Conservation (phyloP, 1,284 basidiomycete genomes). For the Trichosporon asahii region DNA sequence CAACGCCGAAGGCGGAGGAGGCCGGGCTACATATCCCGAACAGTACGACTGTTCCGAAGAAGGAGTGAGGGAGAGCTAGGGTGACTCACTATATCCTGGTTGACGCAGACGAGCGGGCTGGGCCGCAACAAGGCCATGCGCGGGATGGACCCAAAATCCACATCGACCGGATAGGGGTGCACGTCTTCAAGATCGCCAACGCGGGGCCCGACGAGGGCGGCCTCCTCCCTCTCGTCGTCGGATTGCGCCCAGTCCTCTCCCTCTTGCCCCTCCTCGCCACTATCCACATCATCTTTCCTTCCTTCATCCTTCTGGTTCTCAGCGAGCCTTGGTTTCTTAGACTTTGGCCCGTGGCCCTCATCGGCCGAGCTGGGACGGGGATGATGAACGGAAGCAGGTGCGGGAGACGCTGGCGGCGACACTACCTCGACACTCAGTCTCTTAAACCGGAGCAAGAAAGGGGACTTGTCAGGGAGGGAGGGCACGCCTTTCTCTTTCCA, state of each 20-base stretch:
- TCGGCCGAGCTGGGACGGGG: too few species aligned
- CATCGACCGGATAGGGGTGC: conserved; percentile 30
- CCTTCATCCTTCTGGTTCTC: not conserved
- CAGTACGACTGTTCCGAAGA: too few species aligned
- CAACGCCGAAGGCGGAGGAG: not conserved
- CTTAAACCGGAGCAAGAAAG: conserved; percentile 22
- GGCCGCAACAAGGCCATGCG: conserved; percentile 36
- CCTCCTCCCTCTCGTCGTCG: conserved; percentile 12
- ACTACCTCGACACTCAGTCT: conserved; percentile 14
- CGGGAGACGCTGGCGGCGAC: not conserved
- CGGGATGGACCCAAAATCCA: conserved; percentile 41
- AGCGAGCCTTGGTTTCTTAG: too few species aligned
- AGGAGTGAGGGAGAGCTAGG: too few species aligned
- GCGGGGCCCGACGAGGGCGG: not conserved
- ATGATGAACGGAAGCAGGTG: too few species aligned
- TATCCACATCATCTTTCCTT: not conserved
- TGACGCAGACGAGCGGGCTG: conserved; percentile 44
- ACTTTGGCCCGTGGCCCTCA: too few species aligned
- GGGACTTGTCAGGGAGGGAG: conserved; percentile 21
- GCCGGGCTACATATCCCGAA: too few species aligned
- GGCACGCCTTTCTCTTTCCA: not conserved
- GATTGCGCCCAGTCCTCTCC: not conserved
- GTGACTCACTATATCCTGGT: conserved; percentile 49
- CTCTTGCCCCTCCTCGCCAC: not conserved
- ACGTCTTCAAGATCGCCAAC: conserved; percentile 28